Percentiles rank a stretch among this genome's conserved stretches.
Evolutionary conservation across 306 rosid species (phyloP).

Genomic region (Prunus mongolica): DNA sequence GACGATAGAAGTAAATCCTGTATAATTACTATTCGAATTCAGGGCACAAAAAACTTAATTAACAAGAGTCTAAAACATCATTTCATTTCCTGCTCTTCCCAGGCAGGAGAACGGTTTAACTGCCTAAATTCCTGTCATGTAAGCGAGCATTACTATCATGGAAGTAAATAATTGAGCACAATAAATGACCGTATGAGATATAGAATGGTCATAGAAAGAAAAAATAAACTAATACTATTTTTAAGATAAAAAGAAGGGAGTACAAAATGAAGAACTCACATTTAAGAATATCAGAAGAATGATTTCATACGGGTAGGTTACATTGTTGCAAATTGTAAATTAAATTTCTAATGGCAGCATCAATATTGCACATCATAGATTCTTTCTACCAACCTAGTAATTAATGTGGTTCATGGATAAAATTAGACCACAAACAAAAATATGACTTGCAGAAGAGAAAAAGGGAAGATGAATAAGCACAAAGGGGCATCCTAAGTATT

Average conservation of each 20-base stretch:
- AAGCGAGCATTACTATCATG: not conserved
- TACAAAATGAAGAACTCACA: not conserved
- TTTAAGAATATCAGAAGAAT: not conserved
- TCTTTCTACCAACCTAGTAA: too few relatives aligned
- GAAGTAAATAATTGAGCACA: not conserved
- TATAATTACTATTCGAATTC: not conserved
- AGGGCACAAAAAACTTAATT: slow-evolving; percentile 1
- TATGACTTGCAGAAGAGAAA: not conserved
- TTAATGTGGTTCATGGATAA: too few relatives aligned
- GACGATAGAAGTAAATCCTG: not conserved
- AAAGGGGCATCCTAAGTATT: not conserved
- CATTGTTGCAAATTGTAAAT: not conserved
- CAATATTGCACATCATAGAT: too few relatives aligned
- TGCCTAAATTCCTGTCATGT: not conserved
- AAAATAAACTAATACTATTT: not conserved
- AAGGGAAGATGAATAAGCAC: not conserved
- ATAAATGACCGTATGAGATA: not conserved
- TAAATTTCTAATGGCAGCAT: not conserved
- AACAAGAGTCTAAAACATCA: not conserved
- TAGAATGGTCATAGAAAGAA: not conserved
- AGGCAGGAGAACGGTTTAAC: not conserved
- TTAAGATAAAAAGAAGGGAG: too few relatives aligned
- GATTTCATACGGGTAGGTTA: not conserved
- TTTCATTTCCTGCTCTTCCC: not conserved
- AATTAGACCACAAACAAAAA: not conserved